Evolutionary conservation across 2,329 filamentous ascomycete species (phyloP), one percentile per base, ranked within the genome.

Genomic region (Sodiomyces alkalinus): DNA sequence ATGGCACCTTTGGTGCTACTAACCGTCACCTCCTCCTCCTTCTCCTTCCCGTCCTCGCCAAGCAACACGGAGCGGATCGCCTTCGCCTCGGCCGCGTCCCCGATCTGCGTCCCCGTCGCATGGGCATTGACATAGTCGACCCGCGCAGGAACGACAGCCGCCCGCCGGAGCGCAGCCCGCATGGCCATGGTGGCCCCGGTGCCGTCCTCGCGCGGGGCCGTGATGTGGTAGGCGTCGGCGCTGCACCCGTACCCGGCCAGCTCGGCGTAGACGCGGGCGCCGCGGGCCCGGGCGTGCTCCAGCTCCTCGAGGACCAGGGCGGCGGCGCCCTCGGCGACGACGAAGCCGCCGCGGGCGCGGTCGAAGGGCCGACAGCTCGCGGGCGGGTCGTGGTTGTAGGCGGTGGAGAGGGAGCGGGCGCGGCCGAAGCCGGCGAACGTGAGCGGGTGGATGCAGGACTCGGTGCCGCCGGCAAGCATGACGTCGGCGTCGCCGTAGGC

Each of bases 61-160:
- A 83, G 58, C 55, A 96, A 74, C 21, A 98, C 53, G 1, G 68
- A 56, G 35, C 74, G 76, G 41, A 96, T 87, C 0, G 90, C 90
- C 6, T 62, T 58, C 28, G 87, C 87, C 55, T 98, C 90, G 2
- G 90, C 87, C 14, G 70, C 67, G 54, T 98, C 90, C 1, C 90
- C 90, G 3, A 96, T 64, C 6, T 64, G 52, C 0, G 87, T 98
- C 14, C 80, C 81, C 2, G 90, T 98, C 1, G 87, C 90, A 47
- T 98, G 90, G 2, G 90, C 90, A 45, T 96, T 98, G 46, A 98
- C 69, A 49, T 98, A 98, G 49, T 86, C 81, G 4, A 98, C 74
- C 22, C 74, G 56, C 1, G 54, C 53, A 0, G 90, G 86, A 28
- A 61, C 62, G 20, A 92, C 45, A 1, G 63, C 54, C 0, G 85